phyloP scores from a whole-genome alignment of 306 rosid genomes.

The Sicyos baderoa region DNA sequence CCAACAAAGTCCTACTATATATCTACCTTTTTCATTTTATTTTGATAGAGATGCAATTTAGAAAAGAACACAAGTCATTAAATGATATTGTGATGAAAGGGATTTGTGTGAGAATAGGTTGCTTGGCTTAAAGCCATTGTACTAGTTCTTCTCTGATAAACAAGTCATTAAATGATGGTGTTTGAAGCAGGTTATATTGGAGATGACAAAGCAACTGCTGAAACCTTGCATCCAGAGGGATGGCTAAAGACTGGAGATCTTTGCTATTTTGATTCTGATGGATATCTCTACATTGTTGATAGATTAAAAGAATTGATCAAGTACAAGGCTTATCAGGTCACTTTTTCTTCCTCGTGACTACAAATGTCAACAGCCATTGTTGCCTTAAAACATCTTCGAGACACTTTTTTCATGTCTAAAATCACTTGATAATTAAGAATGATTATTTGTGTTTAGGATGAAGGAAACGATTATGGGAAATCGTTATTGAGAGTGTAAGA shows the following conservation, averaged over 20 bases:
- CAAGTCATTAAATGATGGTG: background rate
- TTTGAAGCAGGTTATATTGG: slow-evolving; percentile 56
- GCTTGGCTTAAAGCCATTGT: background rate
- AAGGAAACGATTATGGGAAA: too few relatives aligned
- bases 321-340: slow-evolving; percentile 89
- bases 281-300: slow-evolving; percentile 70
- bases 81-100: background rate
- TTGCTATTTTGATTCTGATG: slow-evolving; percentile 75
- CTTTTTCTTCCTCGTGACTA: background rate
- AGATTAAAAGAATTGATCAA: slow-evolving; percentile 87
- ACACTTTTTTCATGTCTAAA: too few relatives aligned
- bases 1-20: background rate
- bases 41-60: background rate
- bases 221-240: slow-evolving; percentile 70
- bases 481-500: too few relatives aligned
- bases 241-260: slow-evolving; percentile 97
- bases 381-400: background rate
- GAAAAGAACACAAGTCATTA: background rate
- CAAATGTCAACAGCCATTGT: background rate
- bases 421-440: too few relatives aligned
- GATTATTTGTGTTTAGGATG: too few relatives aligned
- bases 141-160: background rate
- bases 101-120: background rate
- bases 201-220: slow-evolving; percentile 68
- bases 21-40: background rate